Evolutionary conservation across 495 filamentous ascomycete species (phyloP), one percentile per base, ranked within the genome.

Genomic region (Annulohypoxylon bovei): DNA sequence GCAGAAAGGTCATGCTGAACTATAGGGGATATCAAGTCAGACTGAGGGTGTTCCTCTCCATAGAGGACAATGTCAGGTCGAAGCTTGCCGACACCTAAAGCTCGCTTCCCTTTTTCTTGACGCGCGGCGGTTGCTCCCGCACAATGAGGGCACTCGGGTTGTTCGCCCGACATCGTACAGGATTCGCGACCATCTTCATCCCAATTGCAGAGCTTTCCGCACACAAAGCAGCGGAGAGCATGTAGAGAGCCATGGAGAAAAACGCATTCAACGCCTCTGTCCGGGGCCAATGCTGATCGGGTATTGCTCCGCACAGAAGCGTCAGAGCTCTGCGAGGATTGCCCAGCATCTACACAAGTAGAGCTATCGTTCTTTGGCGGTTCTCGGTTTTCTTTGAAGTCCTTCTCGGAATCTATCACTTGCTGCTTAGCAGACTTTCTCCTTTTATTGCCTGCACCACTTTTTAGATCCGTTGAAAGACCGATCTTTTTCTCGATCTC

Each of bases 41-140:
- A 86, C n/a, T 85, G 81, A 0, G 90, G 90, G 61, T 91, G 89
- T 39, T 90, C 90, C 65, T 92, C 90, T 4, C 88, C 88, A 68
- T 92, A 92, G 0, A 92, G 77, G 0, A 91, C 90, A 55, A 92
- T 88, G 65, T 91, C 88, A 0, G 90, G 90, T n/a, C 89, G 79
- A 4, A 88, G 78, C 49, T 85, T 84, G 55, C 90, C 90, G 9
- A 92, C 80, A 4, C 86, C 86, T 1, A 89, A 82, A 0, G 86
- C 87, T 14, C 90, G 81, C 72, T 91, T 89, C 23, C 90, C 90
- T 49, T 79, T 83, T 63, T 87, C 86, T 55, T 85, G 81, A 0
- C 90, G 82, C 14, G 83, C 82, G 6, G 84, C 83, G 30, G 87
- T 87, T 23, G 85, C 83, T 3, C 81, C 81, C 0, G 77, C 82